Base-by-base conservation (phyloP, 768 basidiomycete species). In the Amanita fuliginea region DNA sequence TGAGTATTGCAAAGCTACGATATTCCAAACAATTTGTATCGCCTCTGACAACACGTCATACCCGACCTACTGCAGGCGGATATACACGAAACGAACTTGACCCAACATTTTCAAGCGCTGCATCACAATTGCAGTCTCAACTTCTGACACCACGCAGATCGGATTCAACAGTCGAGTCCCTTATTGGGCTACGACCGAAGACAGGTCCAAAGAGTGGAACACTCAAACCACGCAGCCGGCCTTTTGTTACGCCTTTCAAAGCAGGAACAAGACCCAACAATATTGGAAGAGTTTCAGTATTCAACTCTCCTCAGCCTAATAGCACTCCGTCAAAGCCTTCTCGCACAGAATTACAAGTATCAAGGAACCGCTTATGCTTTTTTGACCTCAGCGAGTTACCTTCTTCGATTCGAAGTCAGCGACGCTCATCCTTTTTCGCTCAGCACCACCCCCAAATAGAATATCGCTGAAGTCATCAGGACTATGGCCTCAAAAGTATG, bases 231-330 rank as follows among this genome's bases (percentile, higher is more conserved):
- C 61, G 62, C 5, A 63, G 69, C 30, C 63, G 67, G 8, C 68
- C 67, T n/a, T 83, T 83, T 52, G 62, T 73, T 6, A 83, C 81
- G 1, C 81, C 81, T 0, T 84, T 85, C 60, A 85, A 83, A 56
- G 47, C 62, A 4, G 75, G 73, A 22, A 67, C 74, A 66, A 66
- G 64, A 53, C 73, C 75, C 41, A 67, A 67, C 33, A 68, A 73
- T 53, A 61, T 65, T 41, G 72, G 70, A 18, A 61, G 64, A 42
- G 46, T 56, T 6, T 56, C 55, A 44, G 62, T 67, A 34, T 52
- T 59, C 45, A 56, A 58, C 18, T 11, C 24, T 14, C 18, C 48
- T 57, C 35, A 33, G 42, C 51, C 46, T 46, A 51, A 32, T 51
- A 18, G 33, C 42, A 33, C 47, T 22, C 40, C 41, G 51, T 33